These are phyloP conservation scores for Lipomyces orientalis DNA, from an alignment of 805 yeast species.

Conservation along the genomic window DNA sequence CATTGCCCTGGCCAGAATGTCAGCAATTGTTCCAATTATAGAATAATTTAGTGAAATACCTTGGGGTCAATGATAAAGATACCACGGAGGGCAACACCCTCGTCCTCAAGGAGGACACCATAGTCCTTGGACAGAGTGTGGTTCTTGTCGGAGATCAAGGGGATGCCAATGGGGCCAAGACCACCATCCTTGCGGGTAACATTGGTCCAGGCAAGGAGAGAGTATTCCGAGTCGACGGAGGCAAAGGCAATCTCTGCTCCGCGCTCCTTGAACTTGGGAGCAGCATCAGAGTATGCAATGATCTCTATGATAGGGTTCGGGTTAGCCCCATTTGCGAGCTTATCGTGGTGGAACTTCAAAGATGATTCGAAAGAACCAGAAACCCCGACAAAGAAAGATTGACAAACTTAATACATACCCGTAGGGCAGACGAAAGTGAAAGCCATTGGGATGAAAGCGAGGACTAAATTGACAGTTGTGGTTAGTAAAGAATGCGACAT, in stretches of 20 bases:
- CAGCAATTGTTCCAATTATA: not conserved
- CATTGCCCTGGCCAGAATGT: slow-evolving; percentile 56
- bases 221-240: slow-evolving; percentile 98
- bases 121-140: slow-evolving; percentile 92
- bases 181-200: slow-evolving; percentile 97
- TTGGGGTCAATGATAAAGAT: slow-evolving; percentile 96
- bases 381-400: not conserved
- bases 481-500: not conserved
- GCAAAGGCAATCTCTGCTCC: slow-evolving; percentile 91
- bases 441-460: slow-evolving; percentile 98
- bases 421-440: slow-evolving; percentile 99
- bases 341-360: not conserved
- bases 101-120: slow-evolving; percentile 97
- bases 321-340: not conserved
- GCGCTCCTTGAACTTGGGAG: slow-evolving; percentile 82
- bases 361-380: not conserved
- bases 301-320: slow-evolving; percentile 58
- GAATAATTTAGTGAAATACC: slow-evolving; percentile 24
- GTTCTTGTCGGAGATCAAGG: slow-evolving; percentile 96
- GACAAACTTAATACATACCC: slow-evolving; percentile 21
- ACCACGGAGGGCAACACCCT: slow-evolving; percentile 97
- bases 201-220: slow-evolving; percentile 98
- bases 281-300: slow-evolving; percentile 97
- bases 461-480: slow-evolving; percentile 47
- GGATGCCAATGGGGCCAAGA: slow-evolving; percentile 92